Conservation (phyloP, 139 green algal species). For the Chlorella sp. region DNA sequence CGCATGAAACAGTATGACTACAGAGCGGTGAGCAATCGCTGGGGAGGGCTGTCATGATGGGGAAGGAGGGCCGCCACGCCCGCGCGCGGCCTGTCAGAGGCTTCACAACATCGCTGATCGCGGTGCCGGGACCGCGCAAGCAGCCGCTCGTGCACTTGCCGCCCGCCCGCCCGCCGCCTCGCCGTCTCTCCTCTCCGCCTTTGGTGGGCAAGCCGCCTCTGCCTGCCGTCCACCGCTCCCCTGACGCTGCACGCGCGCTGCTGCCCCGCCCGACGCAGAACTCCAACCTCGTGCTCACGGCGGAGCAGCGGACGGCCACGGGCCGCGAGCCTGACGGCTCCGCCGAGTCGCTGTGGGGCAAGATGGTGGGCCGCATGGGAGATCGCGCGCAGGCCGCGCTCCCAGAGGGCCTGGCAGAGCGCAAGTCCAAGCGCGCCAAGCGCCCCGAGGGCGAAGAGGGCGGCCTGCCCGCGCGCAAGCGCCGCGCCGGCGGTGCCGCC, state of each 20-base stretch:
- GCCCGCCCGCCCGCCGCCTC: too few relatives aligned
- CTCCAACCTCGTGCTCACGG: constrained; percentile 94
- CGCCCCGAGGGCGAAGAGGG: neutral
- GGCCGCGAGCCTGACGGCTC: constrained; percentile 88
- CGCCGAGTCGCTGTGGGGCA: constrained; percentile 84
- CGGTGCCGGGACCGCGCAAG: too few relatives aligned
- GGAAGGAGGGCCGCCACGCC: too few relatives aligned
- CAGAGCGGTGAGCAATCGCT: constrained; percentile 72
- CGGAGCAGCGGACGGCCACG: constrained; percentile 81
- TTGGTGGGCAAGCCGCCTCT: too few relatives aligned
- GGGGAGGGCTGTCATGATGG: too few relatives aligned
- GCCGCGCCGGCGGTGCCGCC: constrained; percentile 21
- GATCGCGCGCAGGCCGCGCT: constrained; percentile 73
- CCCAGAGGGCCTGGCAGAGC: constrained; percentile 70
- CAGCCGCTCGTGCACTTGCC: too few relatives aligned
- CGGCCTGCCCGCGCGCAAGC: constrained; percentile 42
- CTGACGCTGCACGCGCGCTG: too few relatives aligned
- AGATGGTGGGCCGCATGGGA: constrained; percentile 88
- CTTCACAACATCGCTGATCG: too few relatives aligned
- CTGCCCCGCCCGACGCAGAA: constrained; percentile 68
- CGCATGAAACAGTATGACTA: constrained; percentile 98
- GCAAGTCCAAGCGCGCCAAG: constrained; percentile 63
- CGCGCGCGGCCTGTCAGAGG: too few relatives aligned
- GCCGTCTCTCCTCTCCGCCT: too few relatives aligned
- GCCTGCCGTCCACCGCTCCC: too few relatives aligned